Base-by-base conservation (phyloP, 495 filamentous ascomycete genomes). In the Aspergillus carlsbadensis region DNA sequence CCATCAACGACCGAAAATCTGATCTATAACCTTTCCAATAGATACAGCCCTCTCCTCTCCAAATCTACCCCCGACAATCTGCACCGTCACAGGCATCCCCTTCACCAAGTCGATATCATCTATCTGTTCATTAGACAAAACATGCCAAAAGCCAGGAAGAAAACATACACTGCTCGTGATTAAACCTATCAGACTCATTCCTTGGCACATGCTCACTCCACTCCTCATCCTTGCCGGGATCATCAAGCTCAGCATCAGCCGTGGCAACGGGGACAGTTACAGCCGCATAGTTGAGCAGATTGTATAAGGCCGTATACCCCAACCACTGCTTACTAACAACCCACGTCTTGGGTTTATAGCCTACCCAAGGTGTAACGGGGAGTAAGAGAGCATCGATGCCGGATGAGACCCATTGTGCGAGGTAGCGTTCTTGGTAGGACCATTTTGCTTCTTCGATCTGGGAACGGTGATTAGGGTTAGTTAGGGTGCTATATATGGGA, bases 231-330 rank as follows among this genome's bases (percentile, higher is more conserved):
- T 17, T 34, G 6, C n/a, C 66, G 0, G 67, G 65, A 10, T 52
- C 5, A 57, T 76, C 75, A 21, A 72, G 58, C 7, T 51, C 55
- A 31, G 29, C 52, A 33, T 80, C 79, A 1, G 77, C 81, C 22
- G 67, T 73, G 0, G 72, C 73, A 5, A 78, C 70, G 1, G 84
- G 85, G 49, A 86, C 77, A 0, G 83, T 71, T 13, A 84, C 52
- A 15, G 74, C 78, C 0, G 84, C 85, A 65, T 87, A 89, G 49
- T 88, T 81, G 1, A 89, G 64, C 14, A 89, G 55, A 59, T 91
- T 90, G 84, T 84, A 91, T 56, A 87, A 78, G 14, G 72, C 69
- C 0, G 85, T 87, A 55, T 89, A 90, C 1, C 78, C 77, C 71
- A 85, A 82, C 60, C 84, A 87, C 17, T 77, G 77, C 10, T 71